A percentile compares a stretch with the other conserved stretches of the same genome.
phyloP scores from a whole-genome alignment of 257 asterid genomes.

The Plantago ovata region DNA sequence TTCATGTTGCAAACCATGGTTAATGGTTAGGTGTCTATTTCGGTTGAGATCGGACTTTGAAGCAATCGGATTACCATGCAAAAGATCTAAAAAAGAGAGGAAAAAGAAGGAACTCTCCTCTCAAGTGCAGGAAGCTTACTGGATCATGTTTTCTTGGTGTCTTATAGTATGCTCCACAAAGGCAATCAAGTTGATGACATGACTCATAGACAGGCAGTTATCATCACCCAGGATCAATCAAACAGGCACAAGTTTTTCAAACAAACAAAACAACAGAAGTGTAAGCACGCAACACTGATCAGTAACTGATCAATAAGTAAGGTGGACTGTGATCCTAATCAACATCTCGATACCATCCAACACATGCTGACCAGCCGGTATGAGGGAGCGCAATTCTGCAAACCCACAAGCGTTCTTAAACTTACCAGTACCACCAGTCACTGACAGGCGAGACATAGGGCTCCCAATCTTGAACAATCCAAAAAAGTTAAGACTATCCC shows the following conservation, averaged over 20 bases:
- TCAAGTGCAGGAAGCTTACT: no score
- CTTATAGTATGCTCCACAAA: neutral
- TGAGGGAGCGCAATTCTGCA: conserved; percentile 45
- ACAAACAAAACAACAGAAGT: neutral
- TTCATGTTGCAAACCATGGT: no score
- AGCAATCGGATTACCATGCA: no score
- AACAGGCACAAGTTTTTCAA: neutral
- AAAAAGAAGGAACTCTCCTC: no score
- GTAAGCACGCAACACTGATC: neutral
- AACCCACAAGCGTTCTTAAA: conserved; percentile 70
- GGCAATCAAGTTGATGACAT: neutral
- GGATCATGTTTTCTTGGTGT: no score
- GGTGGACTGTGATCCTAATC: conserved; percentile 43
- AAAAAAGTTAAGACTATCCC: conserved; percentile 53
- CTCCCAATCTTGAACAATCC: conserved; percentile 60
- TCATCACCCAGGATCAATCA: no score
- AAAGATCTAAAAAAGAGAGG: no score
- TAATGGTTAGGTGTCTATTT: no score
- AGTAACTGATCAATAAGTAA: conserved; percentile 26
- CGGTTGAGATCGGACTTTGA: no score
- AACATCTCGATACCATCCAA: conserved; percentile 40
- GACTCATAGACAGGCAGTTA: neutral
- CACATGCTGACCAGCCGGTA: conserved; percentile 47
- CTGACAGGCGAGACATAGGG: conserved; percentile 59
- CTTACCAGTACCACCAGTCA: conserved; percentile 71